Conservation (phyloP, 108 stramenopile genomes). For the Nitzschia sp. region DNA sequence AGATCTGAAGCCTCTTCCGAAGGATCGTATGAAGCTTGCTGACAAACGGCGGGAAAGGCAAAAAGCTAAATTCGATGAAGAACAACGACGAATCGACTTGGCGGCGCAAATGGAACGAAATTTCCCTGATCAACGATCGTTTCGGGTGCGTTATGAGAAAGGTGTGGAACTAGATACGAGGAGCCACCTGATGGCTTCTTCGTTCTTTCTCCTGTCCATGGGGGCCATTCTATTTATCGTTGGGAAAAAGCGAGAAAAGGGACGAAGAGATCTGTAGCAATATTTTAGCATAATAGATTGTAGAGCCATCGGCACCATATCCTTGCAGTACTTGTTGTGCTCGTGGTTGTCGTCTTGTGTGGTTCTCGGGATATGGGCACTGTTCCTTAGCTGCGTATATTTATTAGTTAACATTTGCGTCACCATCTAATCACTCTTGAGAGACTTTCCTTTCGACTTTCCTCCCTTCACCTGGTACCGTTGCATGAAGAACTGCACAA, state of each 20-base stretch:
- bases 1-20: background rate
- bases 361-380: too few relatives aligned
- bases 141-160: constrained; percentile 2
- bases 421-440: background rate
- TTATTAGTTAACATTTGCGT: background rate
- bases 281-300: background rate
- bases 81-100: constrained; percentile 7
- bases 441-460: constrained; percentile 3
- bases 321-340: too few relatives aligned
- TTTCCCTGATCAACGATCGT: constrained; percentile 9
- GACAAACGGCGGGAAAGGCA: background rate
- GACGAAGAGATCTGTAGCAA: constrained; percentile 31
- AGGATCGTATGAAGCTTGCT: background rate
- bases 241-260: constrained; percentile 30
- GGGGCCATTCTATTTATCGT: constrained; percentile 13
- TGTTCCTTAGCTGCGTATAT: too few relatives aligned
- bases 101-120: constrained; percentile 16
- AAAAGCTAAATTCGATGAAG: constrained; percentile 1
- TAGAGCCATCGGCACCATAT: too few relatives aligned
- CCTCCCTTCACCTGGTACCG: constrained; percentile 55
- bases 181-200: constrained; percentile 12
- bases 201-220: constrained; percentile 25
- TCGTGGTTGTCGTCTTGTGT: too few relatives aligned
- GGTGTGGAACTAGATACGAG: constrained; percentile 5
- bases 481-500: constrained; percentile 83